phyloP scores from a whole-genome alignment of 352 stramenopile genomes.

The Phytophthora colocasiae region DNA sequence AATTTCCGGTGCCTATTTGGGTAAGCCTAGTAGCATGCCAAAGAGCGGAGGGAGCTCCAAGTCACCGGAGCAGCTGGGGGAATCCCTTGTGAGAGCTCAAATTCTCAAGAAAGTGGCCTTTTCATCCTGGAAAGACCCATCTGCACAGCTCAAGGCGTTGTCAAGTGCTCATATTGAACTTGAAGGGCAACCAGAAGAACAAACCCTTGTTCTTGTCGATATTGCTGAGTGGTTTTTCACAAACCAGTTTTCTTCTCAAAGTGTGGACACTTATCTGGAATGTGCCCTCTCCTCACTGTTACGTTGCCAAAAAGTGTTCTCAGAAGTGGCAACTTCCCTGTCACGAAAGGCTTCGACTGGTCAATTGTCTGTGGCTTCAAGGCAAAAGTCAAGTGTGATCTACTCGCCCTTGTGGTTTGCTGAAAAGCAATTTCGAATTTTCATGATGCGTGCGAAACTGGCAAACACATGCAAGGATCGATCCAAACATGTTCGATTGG shows the following conservation, averaged over 20 bases:
- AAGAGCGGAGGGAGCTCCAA: conserved; percentile 27
- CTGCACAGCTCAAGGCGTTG: conserved; percentile 64
- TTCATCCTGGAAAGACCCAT: conserved; percentile 63
- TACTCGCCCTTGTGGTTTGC: conserved; percentile 57
- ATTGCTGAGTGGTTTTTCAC: conserved; percentile 89
- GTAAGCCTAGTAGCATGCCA: conserved; percentile 37
- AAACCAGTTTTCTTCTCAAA: conserved; percentile 64
- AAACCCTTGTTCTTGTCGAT: conserved; percentile 73
- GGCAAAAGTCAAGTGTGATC: conserved; percentile 17
- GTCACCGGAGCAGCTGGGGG: conserved; percentile 45
- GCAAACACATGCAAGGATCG: conserved; percentile 44
- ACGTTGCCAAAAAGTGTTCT: conserved; percentile 36
- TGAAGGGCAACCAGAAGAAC: conserved; percentile 64
- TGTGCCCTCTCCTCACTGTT: conserved; percentile 54
- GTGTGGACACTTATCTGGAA: conserved; percentile 66
- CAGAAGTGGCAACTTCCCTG: conserved; percentile 2
- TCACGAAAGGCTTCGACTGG: conserved; percentile 21
- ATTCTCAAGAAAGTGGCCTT: conserved; percentile 76
- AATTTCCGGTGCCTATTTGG: conserved; percentile 67
- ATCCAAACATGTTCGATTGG: conserved; percentile 38
- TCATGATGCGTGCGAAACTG: conserved; percentile 51
- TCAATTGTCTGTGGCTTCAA: conserved; percentile 11
- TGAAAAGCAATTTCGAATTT: conserved; percentile 67
- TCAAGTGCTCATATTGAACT: conserved; percentile 66
- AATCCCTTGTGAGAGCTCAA: conserved; percentile 60